A percentile compares a stretch with the other conserved stretches of the same genome.
Evolutionary conservation across 371 early-diverging fungal genomes (phyloP).

Genomic region (Mucor velutinosus): DNA sequence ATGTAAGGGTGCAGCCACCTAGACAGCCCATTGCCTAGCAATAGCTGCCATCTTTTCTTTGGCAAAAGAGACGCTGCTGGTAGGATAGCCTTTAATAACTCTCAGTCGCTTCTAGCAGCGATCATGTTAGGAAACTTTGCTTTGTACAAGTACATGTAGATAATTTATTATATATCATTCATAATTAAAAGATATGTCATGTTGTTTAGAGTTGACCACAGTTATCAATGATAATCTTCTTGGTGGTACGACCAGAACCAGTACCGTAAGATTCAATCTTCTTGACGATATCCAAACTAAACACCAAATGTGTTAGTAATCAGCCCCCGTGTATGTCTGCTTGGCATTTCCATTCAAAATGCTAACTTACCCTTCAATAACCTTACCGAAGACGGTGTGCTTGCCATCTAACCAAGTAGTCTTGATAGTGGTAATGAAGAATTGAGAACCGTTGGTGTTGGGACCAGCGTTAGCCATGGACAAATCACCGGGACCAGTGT

Average conservation of each 20-base stretch:
- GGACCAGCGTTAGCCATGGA: constrained; percentile 98
- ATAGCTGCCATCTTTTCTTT: background rate
- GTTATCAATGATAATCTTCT: constrained; percentile 61
- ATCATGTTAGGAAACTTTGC: background rate
- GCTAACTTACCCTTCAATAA: constrained; percentile 71
- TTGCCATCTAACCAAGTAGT: constrained; percentile 96
- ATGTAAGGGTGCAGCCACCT: too few relatives aligned
- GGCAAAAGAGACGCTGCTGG: too few relatives aligned
- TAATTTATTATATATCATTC: background rate
- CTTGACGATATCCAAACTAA: constrained; percentile 72
- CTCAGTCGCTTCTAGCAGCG: background rate
- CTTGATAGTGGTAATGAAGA: constrained; percentile 93
- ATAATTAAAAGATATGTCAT: background rate
- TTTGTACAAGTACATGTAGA: background rate
- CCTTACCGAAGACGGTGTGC: constrained; percentile 99
- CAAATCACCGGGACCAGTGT: constrained; percentile 84
- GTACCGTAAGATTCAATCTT: constrained; percentile 72
- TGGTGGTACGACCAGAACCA: constrained; percentile 56
- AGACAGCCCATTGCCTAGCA: background rate
- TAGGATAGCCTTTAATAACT: background rate
- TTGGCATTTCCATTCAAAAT: background rate
- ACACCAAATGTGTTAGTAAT: background rate
- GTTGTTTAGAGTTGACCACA: constrained; percentile 67
- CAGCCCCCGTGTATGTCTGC: background rate
- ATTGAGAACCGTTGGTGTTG: constrained; percentile 98